Evolutionary conservation across 768 basidiomycete species (phyloP).

Genomic region (Roridomyces roridus): DNA sequence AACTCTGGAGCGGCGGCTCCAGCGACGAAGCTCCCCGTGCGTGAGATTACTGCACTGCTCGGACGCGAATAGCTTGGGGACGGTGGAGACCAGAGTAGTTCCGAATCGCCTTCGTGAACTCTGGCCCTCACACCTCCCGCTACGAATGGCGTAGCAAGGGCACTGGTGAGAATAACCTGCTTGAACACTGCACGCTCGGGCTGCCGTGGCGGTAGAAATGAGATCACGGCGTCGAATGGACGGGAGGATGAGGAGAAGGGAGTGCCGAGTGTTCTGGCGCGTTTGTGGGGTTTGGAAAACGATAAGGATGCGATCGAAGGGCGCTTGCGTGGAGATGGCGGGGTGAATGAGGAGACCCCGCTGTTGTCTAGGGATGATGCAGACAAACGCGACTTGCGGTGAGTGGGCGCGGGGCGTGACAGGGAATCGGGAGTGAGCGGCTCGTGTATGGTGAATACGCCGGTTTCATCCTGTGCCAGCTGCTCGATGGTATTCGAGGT

Average conservation of each 20-base stretch:
- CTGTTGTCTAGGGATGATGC: background rate
- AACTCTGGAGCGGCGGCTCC: slow-evolving; percentile 1
- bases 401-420: background rate
- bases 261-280: background rate
- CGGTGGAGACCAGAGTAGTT: background rate
- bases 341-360: slow-evolving; percentile 2
- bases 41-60: background rate
- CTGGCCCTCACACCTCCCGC: background rate
- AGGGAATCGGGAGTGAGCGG: background rate
- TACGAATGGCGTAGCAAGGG: slow-evolving; percentile 16
- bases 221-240: slow-evolving; percentile 49
- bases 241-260: slow-evolving; percentile 11
- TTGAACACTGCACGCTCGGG: slow-evolving; percentile 51
- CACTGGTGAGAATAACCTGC: slow-evolving; percentile 47
- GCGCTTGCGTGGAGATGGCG: background rate
- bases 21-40: background rate
- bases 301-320: background rate
- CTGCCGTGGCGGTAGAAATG: slow-evolving; percentile 45
- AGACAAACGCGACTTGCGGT: background rate
- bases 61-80: background rate
- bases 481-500: slow-evolving; percentile 32
- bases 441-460: slow-evolving; percentile 21
- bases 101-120: background rate
- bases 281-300: background rate
- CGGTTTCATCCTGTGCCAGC: slow-evolving; percentile 37